Base-by-base conservation (phyloP, 768 basidiomycete genomes). In the Mycena venus region DNA sequence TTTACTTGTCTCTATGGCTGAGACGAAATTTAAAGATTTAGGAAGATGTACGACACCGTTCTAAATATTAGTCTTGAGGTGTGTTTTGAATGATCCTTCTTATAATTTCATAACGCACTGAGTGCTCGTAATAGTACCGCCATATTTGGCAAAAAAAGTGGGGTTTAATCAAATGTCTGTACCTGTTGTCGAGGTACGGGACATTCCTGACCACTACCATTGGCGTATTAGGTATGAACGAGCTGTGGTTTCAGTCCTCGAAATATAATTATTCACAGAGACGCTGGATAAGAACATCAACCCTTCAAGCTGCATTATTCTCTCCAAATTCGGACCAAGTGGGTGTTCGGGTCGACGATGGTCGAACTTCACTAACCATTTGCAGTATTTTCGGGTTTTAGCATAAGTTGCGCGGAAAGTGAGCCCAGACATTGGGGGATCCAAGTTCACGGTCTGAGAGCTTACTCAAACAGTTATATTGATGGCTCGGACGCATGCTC, bases 101-200 rank as follows among this genome's bases (percentile, higher is more conserved):
- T n/a, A n/a, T n/a, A n/a, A n/a, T n/a, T n/a, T n/a, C n/a, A n/a
- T n/a, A n/a, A 40, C 12, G 14, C 17, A 15, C 25, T 64, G 6
- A 40, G 10, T 17, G 10, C 32, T 14, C 15, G 17, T 14, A 3
- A 7, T 9, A 73, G 72, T 49, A 58, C 32, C 27, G 14, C 0
- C 53, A 68, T 36, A 71, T 81, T 12, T 82, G 82, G 82, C 55
- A 62, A 17, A 68, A 75, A 2, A 70, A 62, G 44, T 82, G 79
- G 78, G 72, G 74, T 40, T 29, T 77, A 2, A 76, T 79, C 27
- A 83, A 80, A 47, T 63, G 65, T 55, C 67, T 82, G 36, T 83
- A 79, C 63, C 69, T 82, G 36, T 68, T 78, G 19, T 70, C 78
- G 56, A 79, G 80, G 42, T 83, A 83, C 56, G 66, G 77, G 17